Percentiles rank a stretch among this genome's conserved stretches.
These are phyloP conservation scores for Hypholoma sublateritium DNA, from an alignment of 768 basidiomycete species.

Conservation along the genomic window DNA sequence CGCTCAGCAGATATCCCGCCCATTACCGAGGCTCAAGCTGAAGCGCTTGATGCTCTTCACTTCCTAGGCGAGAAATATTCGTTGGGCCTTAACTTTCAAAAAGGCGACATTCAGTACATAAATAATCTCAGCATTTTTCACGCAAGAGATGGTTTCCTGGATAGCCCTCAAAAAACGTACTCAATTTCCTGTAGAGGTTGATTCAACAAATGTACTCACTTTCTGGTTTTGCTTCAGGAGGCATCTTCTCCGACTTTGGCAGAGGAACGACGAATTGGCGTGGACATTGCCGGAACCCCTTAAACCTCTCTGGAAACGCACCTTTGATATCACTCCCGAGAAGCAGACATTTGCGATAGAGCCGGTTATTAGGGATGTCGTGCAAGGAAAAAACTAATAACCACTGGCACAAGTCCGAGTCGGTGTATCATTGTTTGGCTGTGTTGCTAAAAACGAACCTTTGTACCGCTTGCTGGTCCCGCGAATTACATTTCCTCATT, in stretches of 20 bases:
- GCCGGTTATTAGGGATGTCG: constrained; percentile 29
- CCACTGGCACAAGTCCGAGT: no score
- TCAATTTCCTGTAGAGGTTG: constrained; percentile 11
- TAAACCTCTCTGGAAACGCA: constrained; percentile 32
- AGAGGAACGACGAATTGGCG: constrained; percentile 38
- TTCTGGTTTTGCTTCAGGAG: constrained; percentile 21
- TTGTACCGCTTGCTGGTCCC: no score
- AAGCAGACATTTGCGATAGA: constrained; percentile 37
- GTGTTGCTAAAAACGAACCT: no score
- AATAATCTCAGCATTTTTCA: constrained; percentile 47
- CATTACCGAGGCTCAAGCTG: constrained; percentile 49
- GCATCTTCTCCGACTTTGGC: constrained; percentile 39
- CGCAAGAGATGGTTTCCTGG: constrained; percentile 42
- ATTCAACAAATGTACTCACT: not conserved
- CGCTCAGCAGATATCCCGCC: constrained; percentile 40
- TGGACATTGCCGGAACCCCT: constrained; percentile 37
- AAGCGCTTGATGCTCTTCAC: constrained; percentile 45
- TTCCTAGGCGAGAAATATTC: constrained; percentile 44
- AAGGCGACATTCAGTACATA: constrained; percentile 51
- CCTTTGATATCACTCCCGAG: constrained; percentile 33
- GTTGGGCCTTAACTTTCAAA: constrained; percentile 44
- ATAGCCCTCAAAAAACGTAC: constrained; percentile 37
- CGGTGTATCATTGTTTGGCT: no score
- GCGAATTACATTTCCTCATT: no score
- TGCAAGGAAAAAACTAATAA: constrained; percentile 2